These are phyloP conservation scores for Houttuynia cordata DNA, from an alignment of 164 flowering plant genomes.

Conservation along the genomic window DNA sequence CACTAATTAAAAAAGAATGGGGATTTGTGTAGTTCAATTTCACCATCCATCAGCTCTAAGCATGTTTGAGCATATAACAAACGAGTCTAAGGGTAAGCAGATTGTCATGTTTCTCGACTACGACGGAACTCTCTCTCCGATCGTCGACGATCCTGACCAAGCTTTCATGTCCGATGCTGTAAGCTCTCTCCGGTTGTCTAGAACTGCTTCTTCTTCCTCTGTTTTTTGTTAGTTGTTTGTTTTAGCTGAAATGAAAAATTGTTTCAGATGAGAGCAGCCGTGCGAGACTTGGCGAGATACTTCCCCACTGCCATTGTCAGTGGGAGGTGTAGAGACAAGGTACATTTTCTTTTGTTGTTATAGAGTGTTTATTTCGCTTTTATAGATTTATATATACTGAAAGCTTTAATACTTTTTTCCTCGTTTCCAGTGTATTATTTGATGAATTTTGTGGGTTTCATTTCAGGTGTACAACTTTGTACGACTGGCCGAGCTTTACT, in stretches of 20 bases:
- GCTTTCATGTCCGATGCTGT: slow-evolving; percentile 75
- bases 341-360: slow-evolving; percentile 29
- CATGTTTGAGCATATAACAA: slow-evolving; percentile 58
- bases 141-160: slow-evolving; percentile 76
- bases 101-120: slow-evolving; percentile 83
- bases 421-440: neutral
- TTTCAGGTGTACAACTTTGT: slow-evolving; percentile 59
- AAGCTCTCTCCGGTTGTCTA: neutral
- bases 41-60: slow-evolving; percentile 66
- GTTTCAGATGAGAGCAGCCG: slow-evolving; percentile 59
- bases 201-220: neutral
- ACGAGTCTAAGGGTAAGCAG: slow-evolving; percentile 61
- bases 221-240: neutral
- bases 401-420: neutral
- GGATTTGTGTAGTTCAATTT: slow-evolving; percentile 18
- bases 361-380: too few relatives aligned
- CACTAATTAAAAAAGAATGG: neutral
- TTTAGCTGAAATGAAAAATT: neutral
- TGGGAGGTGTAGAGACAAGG: slow-evolving; percentile 79
- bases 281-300: slow-evolving; percentile 42
- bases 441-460: neutral
- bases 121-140: slow-evolving; percentile 87
- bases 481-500: slow-evolving; percentile 52
- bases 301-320: slow-evolving; percentile 82
- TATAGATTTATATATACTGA: too few relatives aligned